These are phyloP conservation scores for Hyphopichia buzzinii DNA, from an alignment of 1,139 yeast species.

Conservation along the genomic window DNA sequence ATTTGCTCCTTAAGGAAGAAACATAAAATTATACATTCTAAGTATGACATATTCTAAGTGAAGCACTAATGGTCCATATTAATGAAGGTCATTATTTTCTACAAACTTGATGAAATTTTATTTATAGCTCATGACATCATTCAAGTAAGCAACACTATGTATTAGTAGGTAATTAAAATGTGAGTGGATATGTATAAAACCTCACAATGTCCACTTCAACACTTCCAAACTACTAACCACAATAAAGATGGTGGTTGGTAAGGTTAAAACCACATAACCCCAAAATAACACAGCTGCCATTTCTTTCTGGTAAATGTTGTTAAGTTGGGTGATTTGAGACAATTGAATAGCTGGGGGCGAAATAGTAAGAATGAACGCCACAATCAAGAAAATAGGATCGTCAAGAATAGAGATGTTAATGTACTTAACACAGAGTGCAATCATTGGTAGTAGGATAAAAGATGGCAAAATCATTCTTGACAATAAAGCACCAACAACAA, in stretches of 20 bases:
- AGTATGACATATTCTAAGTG: too few species aligned
- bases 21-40: too few species aligned
- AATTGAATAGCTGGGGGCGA: slow-evolving; percentile 87
- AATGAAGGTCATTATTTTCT: too few species aligned
- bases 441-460: slow-evolving; percentile 61
- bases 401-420: slow-evolving; percentile 68
- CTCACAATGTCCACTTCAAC: slow-evolving; percentile 43
- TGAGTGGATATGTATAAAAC: too few species aligned
- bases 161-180: too few species aligned
- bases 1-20: too few species aligned
- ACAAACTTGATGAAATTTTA: too few species aligned
- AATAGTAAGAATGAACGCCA: slow-evolving; percentile 69
- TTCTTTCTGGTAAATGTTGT: slow-evolving; percentile 72
- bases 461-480: slow-evolving; percentile 81
- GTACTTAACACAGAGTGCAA: slow-evolving; percentile 65
- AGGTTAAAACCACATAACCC: slow-evolving; percentile 76
- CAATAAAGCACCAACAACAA: slow-evolving; percentile 65
- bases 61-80: too few species aligned
- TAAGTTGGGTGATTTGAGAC: slow-evolving; percentile 77
- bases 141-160: too few species aligned
- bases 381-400: slow-evolving; percentile 80
- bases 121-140: too few species aligned
- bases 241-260: slow-evolving; percentile 73
- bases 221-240: slow-evolving; percentile 71
- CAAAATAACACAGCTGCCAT: slow-evolving; percentile 87